Base-by-base conservation (phyloP, 2,329 filamentous ascomycete genomes). In the Didymella exigua region DNA sequence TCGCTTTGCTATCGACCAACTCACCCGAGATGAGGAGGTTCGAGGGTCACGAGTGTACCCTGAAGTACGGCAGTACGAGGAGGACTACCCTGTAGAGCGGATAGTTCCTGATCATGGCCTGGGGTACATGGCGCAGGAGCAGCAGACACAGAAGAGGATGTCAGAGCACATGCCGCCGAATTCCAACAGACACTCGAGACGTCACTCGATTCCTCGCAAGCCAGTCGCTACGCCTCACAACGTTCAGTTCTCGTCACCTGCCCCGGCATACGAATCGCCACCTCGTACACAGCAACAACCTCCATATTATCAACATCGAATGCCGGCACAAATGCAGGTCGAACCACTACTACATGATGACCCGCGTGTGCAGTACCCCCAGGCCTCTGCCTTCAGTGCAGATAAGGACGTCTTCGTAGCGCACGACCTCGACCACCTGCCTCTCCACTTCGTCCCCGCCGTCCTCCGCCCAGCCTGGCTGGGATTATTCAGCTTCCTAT, bases 1-100 rank as follows among this genome's bases (percentile, higher is more conserved):
- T 60, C 89, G 89, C 60, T 96, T 95, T 73, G 93, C 93, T 34
- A 86, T 98, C 59, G 90, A 96, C 60, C 91, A 93, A 59, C 79
- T 98, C 63, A 96, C 91, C 5, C 82, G 89, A 42, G 85, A 89
- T 66, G 87, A 87, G 53, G 86, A 90, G 56, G 81, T 86, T 5
- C 76, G 79, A 53, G 81, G 82, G 9, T 78, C 82, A 50, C 78
- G 80, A 49, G 77, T 83, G 62, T 81, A 84, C 47, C 81, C 49
- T 14, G 54, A 66, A 18, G 60, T 63, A 10, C 56, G 59, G 13
- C 56, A 62, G 6, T 55, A 60, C 16, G 58, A 58, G 2, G 76
- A 72, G 14, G 78, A 80, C 36, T 83, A 84, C 57, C 79, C 82
- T 2, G 77, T 79, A 14, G 79, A 84, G 29, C 75, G 79, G 24